A percentile compares a stretch with the other conserved stretches of the same genome.
These are phyloP conservation scores for Parastagonospora nodorum DNA, from an alignment of 2,329 filamentous ascomycete species.

Conservation along the genomic window DNA sequence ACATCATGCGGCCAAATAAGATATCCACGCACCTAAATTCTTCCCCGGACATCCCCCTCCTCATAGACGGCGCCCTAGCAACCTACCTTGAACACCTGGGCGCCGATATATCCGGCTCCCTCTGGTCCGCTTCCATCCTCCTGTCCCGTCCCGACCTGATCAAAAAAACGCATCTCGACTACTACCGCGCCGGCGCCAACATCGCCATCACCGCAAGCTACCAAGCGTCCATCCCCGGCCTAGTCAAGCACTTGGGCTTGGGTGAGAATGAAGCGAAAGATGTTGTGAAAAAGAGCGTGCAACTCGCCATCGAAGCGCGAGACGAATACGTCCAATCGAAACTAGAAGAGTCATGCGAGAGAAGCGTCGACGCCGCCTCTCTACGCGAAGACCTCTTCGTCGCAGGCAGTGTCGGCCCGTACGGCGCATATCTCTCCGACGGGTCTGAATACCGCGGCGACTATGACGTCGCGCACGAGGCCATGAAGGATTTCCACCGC, in stretches of 20 bases:
- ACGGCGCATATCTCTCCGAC: constrained; percentile 54
- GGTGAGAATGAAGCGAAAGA: constrained; percentile 38
- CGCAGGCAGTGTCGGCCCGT: constrained; percentile 55
- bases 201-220: constrained; percentile 56
- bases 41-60: constrained; percentile 31
- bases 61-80: constrained; percentile 55
- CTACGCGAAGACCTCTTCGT: constrained; percentile 34
- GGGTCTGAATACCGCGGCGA: constrained; percentile 54
- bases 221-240: constrained; percentile 51
- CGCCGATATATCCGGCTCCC: constrained; percentile 48
- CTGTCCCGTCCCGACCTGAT: constrained; percentile 49
- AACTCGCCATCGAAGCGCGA: constrained; percentile 47
- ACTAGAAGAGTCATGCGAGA: constrained; percentile 1
- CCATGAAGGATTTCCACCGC: constrained; percentile 51
- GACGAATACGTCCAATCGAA: constrained; percentile 31
- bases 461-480: constrained; percentile 39
- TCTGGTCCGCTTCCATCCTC: constrained; percentile 54
- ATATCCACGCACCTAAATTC: constrained; percentile 21
- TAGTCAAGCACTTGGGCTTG: constrained; percentile 46
- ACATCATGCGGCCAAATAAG: constrained; percentile 3
- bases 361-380: background rate
- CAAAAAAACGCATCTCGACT: constrained; percentile 50
- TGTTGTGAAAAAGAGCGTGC: constrained; percentile 49
- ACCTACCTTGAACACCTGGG: constrained; percentile 54
- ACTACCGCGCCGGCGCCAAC: constrained; percentile 52